A percentile compares a stretch with the other conserved stretches of the same genome.
Conservation (phyloP, 108 stramenopile genomes). For the Nannochloropsis salina region DNA sequence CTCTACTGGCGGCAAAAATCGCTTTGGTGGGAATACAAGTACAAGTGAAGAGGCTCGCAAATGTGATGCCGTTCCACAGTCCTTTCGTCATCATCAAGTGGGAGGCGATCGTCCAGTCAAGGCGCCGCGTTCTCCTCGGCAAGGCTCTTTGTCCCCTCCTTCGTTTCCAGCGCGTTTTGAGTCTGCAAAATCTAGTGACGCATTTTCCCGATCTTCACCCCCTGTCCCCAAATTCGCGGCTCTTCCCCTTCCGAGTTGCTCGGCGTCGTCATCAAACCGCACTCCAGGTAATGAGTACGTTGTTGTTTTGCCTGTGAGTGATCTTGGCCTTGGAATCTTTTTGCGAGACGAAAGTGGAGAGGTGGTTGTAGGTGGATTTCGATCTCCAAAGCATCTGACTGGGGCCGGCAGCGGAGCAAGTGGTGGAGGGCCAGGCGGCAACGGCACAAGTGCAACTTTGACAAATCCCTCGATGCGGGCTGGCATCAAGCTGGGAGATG, state of each 20-base stretch:
- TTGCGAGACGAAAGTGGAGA: slow-evolving; percentile 9
- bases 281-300: slow-evolving; percentile 1
- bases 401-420: not conserved
- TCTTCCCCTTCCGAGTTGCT: not conserved
- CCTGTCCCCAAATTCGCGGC: not conserved
- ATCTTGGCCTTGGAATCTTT: not conserved
- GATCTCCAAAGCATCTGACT: not conserved
- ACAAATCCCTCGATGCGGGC: not conserved
- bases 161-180: not conserved
- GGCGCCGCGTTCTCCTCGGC: not conserved
- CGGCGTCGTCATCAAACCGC: not conserved
- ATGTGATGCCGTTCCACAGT: not conserved
- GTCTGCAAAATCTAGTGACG: not conserved
- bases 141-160: not conserved
- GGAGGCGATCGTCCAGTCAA: not conserved
- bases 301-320: not conserved
- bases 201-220: not conserved
- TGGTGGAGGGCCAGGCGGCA: not conserved
- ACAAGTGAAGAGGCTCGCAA: no score
- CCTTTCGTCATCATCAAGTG: not conserved
- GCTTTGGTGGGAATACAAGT: no score
- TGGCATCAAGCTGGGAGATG: slow-evolving; percentile 11
- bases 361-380: not conserved
- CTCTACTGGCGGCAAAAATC: no score
- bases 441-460: not conserved